Evolutionary conservation across 768 basidiomycete genomes (phyloP).

Genomic region (Boletus tylopilopsis): DNA sequence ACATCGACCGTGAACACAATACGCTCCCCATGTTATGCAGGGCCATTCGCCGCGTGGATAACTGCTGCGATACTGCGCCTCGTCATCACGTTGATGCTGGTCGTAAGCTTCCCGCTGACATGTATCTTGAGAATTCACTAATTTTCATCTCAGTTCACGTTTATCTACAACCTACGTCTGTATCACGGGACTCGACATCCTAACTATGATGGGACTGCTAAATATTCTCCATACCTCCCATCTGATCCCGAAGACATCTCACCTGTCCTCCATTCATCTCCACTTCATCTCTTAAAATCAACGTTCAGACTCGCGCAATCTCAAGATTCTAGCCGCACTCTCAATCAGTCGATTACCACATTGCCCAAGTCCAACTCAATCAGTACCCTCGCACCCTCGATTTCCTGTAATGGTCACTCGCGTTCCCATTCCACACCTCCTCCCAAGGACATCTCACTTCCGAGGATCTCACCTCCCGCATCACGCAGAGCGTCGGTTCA

Average conservation of each 20-base stretch:
- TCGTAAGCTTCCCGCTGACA: slow-evolving; percentile 42
- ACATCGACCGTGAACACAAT: slow-evolving; percentile 28
- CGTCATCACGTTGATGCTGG: slow-evolving; percentile 44
- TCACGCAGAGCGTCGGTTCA: slow-evolving; percentile 14
- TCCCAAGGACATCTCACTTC: slow-evolving; percentile 7
- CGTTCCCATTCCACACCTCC: slow-evolving; percentile 16
- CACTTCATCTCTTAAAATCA: slow-evolving; percentile 12
- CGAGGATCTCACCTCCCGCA: slow-evolving; percentile 15
- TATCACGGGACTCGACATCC: slow-evolving; percentile 21
- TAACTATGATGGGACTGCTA: slow-evolving; percentile 1
- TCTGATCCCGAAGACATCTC: slow-evolving; percentile 21
- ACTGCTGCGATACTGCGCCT: slow-evolving; percentile 50
- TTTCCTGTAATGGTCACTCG: slow-evolving; percentile 23
- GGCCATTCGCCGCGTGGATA: slow-evolving; percentile 51
- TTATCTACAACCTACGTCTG: slow-evolving; percentile 15
- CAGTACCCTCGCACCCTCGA: slow-evolving; percentile 26
- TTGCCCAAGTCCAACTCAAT: slow-evolving; percentile 25
- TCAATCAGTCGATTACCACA: slow-evolving; percentile 20
- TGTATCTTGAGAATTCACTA: neutral
- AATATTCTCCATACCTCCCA: slow-evolving; percentile 15
- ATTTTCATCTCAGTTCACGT: slow-evolving; percentile 20
- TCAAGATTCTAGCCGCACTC: slow-evolving; percentile 17
- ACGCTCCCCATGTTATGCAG: slow-evolving; percentile 13
- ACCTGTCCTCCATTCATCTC: slow-evolving; percentile 14
- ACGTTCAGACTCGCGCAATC: slow-evolving; percentile 13